phyloP scores from a whole-genome alignment of 2,329 filamentous ascomycete genomes.

The Phialophora chinensis region DNA sequence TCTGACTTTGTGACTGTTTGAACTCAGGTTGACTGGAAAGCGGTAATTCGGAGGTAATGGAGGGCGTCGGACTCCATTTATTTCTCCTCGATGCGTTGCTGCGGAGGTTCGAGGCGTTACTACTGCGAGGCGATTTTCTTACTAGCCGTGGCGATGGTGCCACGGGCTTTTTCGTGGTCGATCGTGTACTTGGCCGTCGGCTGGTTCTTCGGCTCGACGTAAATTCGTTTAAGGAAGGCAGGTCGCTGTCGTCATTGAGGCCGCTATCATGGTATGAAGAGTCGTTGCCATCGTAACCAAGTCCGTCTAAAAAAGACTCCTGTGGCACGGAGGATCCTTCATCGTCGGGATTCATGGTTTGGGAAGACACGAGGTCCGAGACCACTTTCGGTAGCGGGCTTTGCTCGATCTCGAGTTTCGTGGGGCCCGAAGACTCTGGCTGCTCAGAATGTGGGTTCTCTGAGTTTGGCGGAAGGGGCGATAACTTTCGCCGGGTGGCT shows the following conservation, averaged over 20 bases:
- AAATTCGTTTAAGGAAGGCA: conserved; percentile 35
- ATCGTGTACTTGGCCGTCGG: conserved; percentile 7
- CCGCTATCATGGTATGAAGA: conserved; percentile 34
- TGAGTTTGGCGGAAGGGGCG: background rate
- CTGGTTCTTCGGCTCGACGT: conserved; percentile 29
- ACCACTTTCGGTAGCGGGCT: background rate
- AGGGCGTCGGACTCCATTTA: conserved; percentile 2
- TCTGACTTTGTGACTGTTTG: conserved; percentile 35
- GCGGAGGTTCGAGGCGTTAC: background rate
- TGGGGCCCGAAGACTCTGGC: background rate
- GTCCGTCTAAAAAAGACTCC: conserved; percentile 35
- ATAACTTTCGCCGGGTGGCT: background rate
- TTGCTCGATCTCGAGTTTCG: background rate
- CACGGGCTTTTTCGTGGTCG: conserved; percentile 12
- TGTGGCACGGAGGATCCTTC: conserved; percentile 10
- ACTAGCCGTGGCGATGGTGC: conserved; percentile 5
- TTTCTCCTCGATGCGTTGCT: conserved; percentile 7
- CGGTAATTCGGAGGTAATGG: conserved; percentile 25
- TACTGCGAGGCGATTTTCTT: conserved; percentile 22
- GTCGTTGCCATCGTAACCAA: conserved; percentile 35
- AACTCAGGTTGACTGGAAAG: conserved; percentile 30
- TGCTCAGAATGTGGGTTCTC: background rate
- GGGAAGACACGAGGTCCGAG: conserved; percentile 8
- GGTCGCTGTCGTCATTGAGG: conserved; percentile 31
- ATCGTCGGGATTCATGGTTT: background rate